Percentiles rank a stretch among this genome's conserved stretches.
Evolutionary conservation across 208 protist species (phyloP).

Genomic region (Leishmania tropica): DNA sequence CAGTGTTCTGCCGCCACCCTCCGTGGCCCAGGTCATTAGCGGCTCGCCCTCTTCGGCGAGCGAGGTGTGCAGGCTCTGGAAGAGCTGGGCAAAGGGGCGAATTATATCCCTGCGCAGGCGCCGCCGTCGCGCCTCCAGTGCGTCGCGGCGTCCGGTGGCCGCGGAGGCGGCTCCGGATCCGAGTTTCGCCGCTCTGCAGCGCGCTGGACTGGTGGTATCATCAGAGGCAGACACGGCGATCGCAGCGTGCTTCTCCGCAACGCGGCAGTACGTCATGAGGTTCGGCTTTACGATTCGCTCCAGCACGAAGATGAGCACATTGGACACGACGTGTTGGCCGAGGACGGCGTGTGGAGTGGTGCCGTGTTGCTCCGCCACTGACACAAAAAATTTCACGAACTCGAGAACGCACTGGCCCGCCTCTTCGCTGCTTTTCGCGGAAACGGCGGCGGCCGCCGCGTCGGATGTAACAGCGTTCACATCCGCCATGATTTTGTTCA

Average conservation of each 20-base stretch:
- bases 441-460: neutral
- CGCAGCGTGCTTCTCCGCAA: slow-evolving; percentile 22
- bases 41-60: slow-evolving; percentile 39
- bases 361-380: slow-evolving; percentile 44
- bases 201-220: neutral
- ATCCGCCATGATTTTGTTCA: slow-evolving; percentile 31
- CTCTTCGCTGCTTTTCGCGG: slow-evolving; percentile 37
- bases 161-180: neutral
- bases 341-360: slow-evolving; percentile 54
- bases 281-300: slow-evolving; percentile 67
- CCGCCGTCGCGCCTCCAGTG: slow-evolving; percentile 30
- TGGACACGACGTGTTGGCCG: slow-evolving; percentile 74
- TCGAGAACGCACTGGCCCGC: slow-evolving; percentile 40
- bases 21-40: slow-evolving; percentile 8
- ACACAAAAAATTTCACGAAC: slow-evolving; percentile 52
- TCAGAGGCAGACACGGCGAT: neutral
- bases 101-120: slow-evolving; percentile 55
- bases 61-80: slow-evolving; percentile 52
- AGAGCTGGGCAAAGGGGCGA: slow-evolving; percentile 51
- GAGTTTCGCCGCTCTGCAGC: no score
- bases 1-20: neutral
- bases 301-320: slow-evolving; percentile 69
- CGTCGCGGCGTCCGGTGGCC: slow-evolving; percentile 15
- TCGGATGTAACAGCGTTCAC: slow-evolving; percentile 12
- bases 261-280: slow-evolving; percentile 42